A percentile compares a stretch with the other conserved stretches of the same genome.
These are phyloP conservation scores for Hanseniaspora lachancei DNA, from an alignment of 805 yeast species.

Conservation along the genomic window DNA sequence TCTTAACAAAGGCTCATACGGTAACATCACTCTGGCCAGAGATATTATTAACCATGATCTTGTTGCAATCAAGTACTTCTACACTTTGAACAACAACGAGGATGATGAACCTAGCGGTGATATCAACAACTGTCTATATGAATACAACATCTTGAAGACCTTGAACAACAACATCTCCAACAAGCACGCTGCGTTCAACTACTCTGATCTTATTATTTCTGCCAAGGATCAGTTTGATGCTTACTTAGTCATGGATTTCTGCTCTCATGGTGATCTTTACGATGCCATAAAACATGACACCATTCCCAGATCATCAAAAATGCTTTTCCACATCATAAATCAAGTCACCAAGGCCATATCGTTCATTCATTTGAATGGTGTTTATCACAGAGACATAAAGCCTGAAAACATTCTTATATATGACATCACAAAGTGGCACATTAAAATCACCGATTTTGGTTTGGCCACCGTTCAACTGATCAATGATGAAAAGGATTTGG, in stretches of 20 bases:
- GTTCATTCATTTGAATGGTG: constrained; percentile 56
- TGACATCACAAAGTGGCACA: constrained; percentile 35
- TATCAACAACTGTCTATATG: constrained; percentile 40
- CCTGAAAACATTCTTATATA: constrained; percentile 63
- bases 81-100: constrained; percentile 37
- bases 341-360: constrained; percentile 62
- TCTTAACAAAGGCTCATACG: constrained; percentile 87
- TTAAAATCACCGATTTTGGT: constrained; percentile 68
- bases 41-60: constrained; percentile 41
- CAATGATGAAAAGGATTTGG: constrained; percentile 70
- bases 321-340: constrained; percentile 40
- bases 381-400: constrained; percentile 73
- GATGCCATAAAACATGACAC: constrained; percentile 53
- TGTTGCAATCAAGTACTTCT: constrained; percentile 79
- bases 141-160: constrained; percentile 42
- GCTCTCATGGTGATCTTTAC: constrained; percentile 76
- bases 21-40: constrained; percentile 76
- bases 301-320: constrained; percentile 42
- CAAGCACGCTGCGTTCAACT: constrained; percentile 32
- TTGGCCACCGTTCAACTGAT: constrained; percentile 40
- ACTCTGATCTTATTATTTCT: constrained; percentile 37
- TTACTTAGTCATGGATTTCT: constrained; percentile 65
- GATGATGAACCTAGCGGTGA: not conserved
- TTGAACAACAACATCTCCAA: not conserved
- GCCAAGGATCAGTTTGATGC: constrained; percentile 52